These are phyloP conservation scores for Backusella morwellensis DNA, from an alignment of 192 early-diverging fungal genomes.

Conservation along the genomic window DNA sequence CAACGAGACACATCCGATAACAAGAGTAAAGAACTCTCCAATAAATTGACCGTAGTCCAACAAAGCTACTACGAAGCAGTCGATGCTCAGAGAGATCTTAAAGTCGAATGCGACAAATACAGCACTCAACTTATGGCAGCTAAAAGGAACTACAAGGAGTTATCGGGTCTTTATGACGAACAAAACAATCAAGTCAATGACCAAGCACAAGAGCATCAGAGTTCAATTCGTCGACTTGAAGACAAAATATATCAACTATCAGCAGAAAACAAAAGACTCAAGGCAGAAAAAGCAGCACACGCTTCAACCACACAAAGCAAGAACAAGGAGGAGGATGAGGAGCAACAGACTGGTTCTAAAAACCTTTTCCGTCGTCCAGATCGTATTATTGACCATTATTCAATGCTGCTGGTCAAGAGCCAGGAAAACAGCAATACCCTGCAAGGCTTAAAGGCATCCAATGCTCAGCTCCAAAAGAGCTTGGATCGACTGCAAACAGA, in stretches of 20 bases:
- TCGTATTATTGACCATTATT: neutral
- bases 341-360: neutral
- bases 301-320: neutral
- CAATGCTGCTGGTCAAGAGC: neutral
- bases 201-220: neutral
- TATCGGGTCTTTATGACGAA: neutral
- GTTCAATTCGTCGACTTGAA: neutral
- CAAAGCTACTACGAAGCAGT: neutral
- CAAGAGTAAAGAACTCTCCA: neutral
- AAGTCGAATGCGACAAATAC: neutral
- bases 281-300: neutral
- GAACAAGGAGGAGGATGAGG: neutral
- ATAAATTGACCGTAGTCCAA: neutral
- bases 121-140: neutral
- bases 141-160: neutral
- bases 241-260: neutral
- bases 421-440: neutral
- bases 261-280: neutral
- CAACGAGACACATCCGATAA: neutral
- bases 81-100: neutral
- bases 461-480: too few relatives aligned
- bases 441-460: too few relatives aligned
- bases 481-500: neutral
- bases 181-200: neutral
- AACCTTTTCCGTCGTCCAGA: neutral